Evolutionary conservation across 345 rosid species (phyloP).

Genomic region (Syzygium grande): DNA sequence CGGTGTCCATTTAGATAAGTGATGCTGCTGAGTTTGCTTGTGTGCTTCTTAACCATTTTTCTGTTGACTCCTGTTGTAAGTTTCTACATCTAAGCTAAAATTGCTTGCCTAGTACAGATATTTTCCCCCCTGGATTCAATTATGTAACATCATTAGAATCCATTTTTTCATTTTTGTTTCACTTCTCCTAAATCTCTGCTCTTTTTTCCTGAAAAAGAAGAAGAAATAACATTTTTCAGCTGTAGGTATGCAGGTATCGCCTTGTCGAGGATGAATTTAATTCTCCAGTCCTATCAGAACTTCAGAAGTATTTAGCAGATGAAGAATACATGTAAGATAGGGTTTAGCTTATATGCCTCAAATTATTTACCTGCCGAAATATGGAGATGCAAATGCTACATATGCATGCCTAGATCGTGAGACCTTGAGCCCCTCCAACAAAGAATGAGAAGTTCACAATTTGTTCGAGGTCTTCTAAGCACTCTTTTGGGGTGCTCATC

Average conservation of each 20-base stretch:
- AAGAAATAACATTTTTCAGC: background rate
- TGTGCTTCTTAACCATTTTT: background rate
- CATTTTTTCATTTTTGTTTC: background rate
- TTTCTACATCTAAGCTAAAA: background rate
- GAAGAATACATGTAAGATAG: slow-evolving; percentile 71
- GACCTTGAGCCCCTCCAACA: background rate
- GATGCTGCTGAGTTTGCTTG: background rate
- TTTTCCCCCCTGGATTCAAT: background rate
- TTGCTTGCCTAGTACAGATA: background rate
- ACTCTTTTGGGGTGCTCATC: background rate
- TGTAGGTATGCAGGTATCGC: slow-evolving; percentile 77
- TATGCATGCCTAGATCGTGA: background rate
- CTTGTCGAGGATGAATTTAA: slow-evolving; percentile 73
- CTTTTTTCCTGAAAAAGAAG: background rate
- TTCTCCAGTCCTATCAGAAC: slow-evolving; percentile 53
- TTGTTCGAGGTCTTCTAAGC: background rate
- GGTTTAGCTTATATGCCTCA: background rate
- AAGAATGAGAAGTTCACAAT: background rate
- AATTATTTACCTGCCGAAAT: background rate
- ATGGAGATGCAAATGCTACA: background rate
- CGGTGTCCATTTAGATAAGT: background rate
- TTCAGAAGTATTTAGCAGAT: slow-evolving; percentile 71
- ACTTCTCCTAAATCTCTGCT: background rate
- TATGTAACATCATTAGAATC: background rate
- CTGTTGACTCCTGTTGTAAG: background rate